Evolutionary conservation across 2,329 filamentous ascomycete species (phyloP).

Genomic region (Aspergillus cejpii): DNA sequence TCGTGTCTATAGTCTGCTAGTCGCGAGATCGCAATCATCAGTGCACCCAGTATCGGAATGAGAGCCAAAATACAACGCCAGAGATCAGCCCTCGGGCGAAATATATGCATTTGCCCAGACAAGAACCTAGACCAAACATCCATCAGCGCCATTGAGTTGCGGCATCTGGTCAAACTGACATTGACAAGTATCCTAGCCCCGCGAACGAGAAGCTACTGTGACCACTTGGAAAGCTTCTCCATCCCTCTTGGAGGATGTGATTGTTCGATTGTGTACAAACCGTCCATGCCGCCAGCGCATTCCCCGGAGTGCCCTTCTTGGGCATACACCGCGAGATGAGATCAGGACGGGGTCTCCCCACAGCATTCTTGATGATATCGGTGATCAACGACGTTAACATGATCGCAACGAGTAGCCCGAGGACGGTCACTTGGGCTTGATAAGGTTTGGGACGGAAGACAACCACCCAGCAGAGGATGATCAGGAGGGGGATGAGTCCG

Average conservation of each 20-base stretch:
- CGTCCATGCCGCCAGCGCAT: slow-evolving; percentile 46
- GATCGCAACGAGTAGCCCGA: slow-evolving; percentile 71
- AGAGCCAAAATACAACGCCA: slow-evolving; percentile 50
- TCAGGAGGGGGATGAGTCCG: slow-evolving; percentile 60
- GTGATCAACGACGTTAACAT: slow-evolving; percentile 76
- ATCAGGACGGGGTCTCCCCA: slow-evolving; percentile 77
- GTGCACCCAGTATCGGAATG: slow-evolving; percentile 50
- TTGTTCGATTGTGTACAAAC: slow-evolving; percentile 47
- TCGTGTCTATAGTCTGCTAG: slow-evolving; percentile 60
- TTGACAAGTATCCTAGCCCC: slow-evolving; percentile 54
- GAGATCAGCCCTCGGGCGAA: slow-evolving; percentile 53
- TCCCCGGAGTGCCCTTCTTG: slow-evolving; percentile 48
- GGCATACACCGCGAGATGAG: slow-evolving; percentile 83
- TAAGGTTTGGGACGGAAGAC: slow-evolving; percentile 58
- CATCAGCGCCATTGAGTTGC: background rate
- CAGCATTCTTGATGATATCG: slow-evolving; percentile 82
- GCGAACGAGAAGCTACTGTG: slow-evolving; percentile 57
- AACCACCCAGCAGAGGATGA: slow-evolving; percentile 61
- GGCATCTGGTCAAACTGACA: slow-evolving; percentile 30
- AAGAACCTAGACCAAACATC: slow-evolving; percentile 34
- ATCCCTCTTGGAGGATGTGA: slow-evolving; percentile 57
- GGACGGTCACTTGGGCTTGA: slow-evolving; percentile 77
- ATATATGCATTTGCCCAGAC: slow-evolving; percentile 52
- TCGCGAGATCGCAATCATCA: slow-evolving; percentile 56
- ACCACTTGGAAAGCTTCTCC: slow-evolving; percentile 59